phyloP scores from a whole-genome alignment of 352 stramenopile genomes.

The Pythium brassicae region DNA sequence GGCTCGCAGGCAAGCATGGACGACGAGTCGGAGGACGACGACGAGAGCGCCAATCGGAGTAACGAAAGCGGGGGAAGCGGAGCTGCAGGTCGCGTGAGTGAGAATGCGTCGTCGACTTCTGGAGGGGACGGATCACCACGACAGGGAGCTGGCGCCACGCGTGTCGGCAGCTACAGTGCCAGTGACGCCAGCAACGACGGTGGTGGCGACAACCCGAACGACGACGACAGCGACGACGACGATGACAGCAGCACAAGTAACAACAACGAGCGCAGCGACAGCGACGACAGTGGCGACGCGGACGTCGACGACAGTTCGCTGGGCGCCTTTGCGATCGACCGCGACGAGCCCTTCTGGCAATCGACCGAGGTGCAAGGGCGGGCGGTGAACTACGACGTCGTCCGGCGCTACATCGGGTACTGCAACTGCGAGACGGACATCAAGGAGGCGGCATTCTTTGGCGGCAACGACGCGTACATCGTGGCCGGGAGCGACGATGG shows the following conservation, averaged over 20 bases:
- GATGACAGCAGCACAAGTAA: constrained; percentile 4
- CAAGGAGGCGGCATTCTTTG: constrained; percentile 88
- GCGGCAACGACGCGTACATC: constrained; percentile 80
- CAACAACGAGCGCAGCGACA: constrained; percentile 2
- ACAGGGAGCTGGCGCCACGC: too few species aligned
- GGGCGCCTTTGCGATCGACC: neutral
- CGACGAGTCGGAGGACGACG: neutral
- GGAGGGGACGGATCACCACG: too few species aligned
- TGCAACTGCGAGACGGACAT: constrained; percentile 89
- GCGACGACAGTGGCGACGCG: neutral
- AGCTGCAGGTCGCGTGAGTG: too few species aligned
- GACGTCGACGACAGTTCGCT: too few species aligned
- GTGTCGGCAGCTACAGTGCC: too few species aligned
- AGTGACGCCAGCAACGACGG: neutral
- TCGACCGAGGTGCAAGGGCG: constrained; percentile 29
- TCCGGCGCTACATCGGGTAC: constrained; percentile 79
- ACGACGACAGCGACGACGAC: constrained; percentile 6
- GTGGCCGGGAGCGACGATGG: constrained; percentile 87
- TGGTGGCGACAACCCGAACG: constrained; percentile 8
- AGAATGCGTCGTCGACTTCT: too few species aligned
- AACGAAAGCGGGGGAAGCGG: neutral
- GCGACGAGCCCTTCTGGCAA: constrained; percentile 46
- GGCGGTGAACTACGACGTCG: constrained; percentile 55
- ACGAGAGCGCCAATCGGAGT: too few species aligned
- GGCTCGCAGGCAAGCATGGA: neutral